phyloP scores from a whole-genome alignment of 176 grass and related monocot genomes.

The Aegilops longissima region DNA sequence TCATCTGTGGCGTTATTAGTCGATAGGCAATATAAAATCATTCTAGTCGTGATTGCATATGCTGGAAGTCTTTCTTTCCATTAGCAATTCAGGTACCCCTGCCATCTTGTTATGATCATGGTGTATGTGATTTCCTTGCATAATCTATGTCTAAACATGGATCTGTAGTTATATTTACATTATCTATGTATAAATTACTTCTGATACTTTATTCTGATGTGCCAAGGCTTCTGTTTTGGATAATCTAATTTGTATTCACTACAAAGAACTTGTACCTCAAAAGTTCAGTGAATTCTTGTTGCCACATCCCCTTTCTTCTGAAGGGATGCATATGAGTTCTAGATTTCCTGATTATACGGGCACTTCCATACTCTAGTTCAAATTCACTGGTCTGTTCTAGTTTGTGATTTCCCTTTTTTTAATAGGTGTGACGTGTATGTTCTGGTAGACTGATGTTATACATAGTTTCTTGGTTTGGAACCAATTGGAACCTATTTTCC shows the following conservation, averaged over 20 bases:
- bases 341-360: neutral
- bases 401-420: neutral
- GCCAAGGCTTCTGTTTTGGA: neutral
- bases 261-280: neutral
- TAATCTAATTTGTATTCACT: neutral
- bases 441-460: neutral
- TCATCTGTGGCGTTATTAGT: neutral
- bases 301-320: neutral
- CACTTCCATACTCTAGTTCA: neutral
- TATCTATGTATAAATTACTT: neutral
- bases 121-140: neutral
- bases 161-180: neutral
- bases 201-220: neutral
- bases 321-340: neutral
- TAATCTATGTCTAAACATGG: neutral
- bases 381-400: neutral
- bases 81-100: neutral
- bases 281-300: neutral
- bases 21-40: neutral
- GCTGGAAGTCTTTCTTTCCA: neutral
- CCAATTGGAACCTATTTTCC: neutral
- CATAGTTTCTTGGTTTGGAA: neutral
- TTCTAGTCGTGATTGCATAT: neutral
- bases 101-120: neutral
- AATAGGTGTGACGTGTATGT: neutral